Conservation (phyloP, 306 rosid genomes). For the Fragaria ananassa region DNA sequence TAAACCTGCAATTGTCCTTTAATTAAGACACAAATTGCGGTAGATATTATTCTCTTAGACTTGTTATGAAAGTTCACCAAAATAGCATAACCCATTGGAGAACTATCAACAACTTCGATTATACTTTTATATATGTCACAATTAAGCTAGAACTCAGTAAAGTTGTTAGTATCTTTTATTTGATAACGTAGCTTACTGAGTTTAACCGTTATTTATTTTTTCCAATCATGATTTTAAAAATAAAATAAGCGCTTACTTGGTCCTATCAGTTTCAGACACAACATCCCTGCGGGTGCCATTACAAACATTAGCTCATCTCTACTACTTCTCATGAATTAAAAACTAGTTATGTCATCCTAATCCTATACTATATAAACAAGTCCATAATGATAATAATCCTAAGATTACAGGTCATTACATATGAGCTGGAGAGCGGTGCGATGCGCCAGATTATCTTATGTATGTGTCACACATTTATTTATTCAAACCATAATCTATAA, state of each 20-base stretch:
- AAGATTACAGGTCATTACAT: neutral
- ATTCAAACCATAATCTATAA: neutral
- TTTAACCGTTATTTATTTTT: too few relatives aligned
- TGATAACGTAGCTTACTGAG: too few relatives aligned
- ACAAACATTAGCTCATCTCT: neutral
- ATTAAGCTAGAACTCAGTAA: too few relatives aligned
- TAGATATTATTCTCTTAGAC: too few relatives aligned
- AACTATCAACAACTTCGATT: neutral
- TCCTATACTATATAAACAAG: neutral
- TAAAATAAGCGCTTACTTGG: neutral
- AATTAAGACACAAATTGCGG: neutral
- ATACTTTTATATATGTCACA: too few relatives aligned
- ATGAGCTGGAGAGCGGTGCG: slow-evolving; percentile 17
- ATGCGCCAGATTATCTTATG: slow-evolving; percentile 16
- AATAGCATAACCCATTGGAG: neutral
- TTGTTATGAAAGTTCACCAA: neutral
- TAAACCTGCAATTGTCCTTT: neutral
- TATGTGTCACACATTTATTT: neutral
- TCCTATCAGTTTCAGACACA: neutral
- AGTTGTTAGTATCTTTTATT: too few relatives aligned
- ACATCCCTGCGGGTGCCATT: neutral
- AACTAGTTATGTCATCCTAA: neutral
- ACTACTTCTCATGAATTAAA: neutral
- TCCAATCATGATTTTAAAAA: too few relatives aligned
- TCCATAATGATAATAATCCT: neutral